Percentiles rank a stretch among this genome's conserved stretches.
These are phyloP conservation scores for Immersiporthe knoxdaviesiana DNA, from an alignment of 2,329 filamentous ascomycete species.

Conservation along the genomic window DNA sequence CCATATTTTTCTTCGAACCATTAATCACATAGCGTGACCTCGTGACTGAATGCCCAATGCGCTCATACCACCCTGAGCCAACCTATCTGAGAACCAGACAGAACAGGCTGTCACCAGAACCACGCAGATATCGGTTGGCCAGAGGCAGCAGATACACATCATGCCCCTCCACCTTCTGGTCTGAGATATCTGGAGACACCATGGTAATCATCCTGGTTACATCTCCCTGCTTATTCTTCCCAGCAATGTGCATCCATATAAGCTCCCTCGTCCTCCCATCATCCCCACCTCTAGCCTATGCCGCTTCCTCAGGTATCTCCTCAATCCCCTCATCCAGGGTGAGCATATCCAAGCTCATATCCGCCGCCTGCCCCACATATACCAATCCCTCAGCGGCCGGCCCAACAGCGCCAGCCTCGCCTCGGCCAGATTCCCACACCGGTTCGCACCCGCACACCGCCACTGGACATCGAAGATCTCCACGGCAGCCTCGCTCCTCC, in stretches of 20 bases:
- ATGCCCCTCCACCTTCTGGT: conserved; percentile 4
- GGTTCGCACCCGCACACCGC: not conserved
- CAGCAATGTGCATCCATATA: not conserved
- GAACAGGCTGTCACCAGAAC: not conserved
- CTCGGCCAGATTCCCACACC: not conserved
- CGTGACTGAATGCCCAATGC: conserved; percentile 1
- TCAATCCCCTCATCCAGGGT: not conserved
- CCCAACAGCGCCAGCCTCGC: not conserved
- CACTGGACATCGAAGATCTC: not conserved
- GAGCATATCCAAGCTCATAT: not conserved
- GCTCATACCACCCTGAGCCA: not conserved
- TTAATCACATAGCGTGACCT: conserved; percentile 1
- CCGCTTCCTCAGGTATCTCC: not conserved
- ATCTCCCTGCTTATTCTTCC: not conserved
- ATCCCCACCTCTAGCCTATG: not conserved
- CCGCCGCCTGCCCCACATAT: not conserved
- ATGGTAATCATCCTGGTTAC: not conserved
- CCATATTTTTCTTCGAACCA: not conserved
- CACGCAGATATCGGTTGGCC: not conserved
- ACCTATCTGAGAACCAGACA: conserved; percentile 3
- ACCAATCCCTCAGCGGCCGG: not conserved
- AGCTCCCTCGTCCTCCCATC: not conserved
- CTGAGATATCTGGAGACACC: not conserved
- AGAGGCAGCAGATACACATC: conserved; percentile 9
- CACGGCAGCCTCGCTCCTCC: not conserved